Percentiles rank a stretch among this genome's conserved stretches.
Conservation (phyloP, 1,139 yeast genomes). For the Pneumocystis jirovecii region DNA sequence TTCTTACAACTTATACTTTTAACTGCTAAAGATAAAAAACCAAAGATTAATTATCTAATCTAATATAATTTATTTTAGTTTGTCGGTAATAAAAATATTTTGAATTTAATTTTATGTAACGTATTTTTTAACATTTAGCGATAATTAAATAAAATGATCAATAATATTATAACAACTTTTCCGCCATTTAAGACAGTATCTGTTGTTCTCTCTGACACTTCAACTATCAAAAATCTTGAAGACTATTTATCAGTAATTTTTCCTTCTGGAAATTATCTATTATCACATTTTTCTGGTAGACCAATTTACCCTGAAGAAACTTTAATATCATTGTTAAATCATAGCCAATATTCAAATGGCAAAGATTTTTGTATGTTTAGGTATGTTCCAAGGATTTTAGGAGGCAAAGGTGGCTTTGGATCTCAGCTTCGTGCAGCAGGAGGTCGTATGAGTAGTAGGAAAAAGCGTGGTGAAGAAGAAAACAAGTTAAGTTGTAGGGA, state of each 20-base stretch:
- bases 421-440: conserved; percentile 31
- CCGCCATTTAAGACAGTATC: neutral
- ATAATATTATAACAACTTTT: neutral
- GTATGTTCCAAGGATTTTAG: conserved; percentile 21
- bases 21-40: neutral
- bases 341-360: neutral
- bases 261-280: neutral
- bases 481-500: conserved; percentile 21
- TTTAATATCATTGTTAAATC: neutral
- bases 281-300: neutral
- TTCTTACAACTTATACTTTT: neutral
- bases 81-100: neutral
- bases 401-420: conserved; percentile 42
- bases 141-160: neutral
- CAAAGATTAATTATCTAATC: neutral
- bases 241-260: neutral
- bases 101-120: no score
- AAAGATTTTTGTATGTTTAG: neutral
- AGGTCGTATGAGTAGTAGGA: conserved; percentile 23
- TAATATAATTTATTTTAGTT: neutral
- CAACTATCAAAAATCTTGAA: neutral
- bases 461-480: conserved; percentile 18
- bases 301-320: neutral
- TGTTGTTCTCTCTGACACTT: neutral
- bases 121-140: neutral